Base-by-base conservation (phyloP, 2,329 filamentous ascomycete species). In the Akanthomyces lecanii region DNA sequence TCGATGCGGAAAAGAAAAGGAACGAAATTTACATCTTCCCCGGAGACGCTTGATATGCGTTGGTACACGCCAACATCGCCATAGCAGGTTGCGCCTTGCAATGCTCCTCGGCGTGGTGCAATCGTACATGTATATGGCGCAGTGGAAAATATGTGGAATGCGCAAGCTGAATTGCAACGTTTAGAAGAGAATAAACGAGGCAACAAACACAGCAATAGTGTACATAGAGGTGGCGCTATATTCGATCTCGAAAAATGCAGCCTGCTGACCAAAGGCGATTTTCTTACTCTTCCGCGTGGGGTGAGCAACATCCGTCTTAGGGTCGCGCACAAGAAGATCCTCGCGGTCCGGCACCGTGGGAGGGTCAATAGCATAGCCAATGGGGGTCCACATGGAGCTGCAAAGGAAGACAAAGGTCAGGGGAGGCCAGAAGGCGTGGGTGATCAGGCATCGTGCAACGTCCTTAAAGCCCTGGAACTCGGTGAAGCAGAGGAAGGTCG, bases 361-460 rank as follows among this genome's bases (percentile, higher is more conserved):
- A 0, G 86, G 86, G 66, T 82, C 82, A 61, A 88, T 81, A 28
- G 84, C 83, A 69, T 89, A 89, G 1, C 77, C 76, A 52, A 89
- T 77, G 0, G 86, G 86, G 0, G 79, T 84, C 82, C 83, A 86
- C 30, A 84, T 74, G 1, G 82, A 82, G 57, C 76, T 80, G 75
- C 79, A 80, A 54, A 82, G 78, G 69, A 83, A 82, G 50, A 85
- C 68, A 73, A 84, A 86, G 0, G 83, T 81, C 50, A 86, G 68
- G 0, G 85, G 85, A 6, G 84, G 84, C 85, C 85, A 88, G 73
- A 82, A 83, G 14, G 83, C 83, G 69, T 87, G 84, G 0, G 84
- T 86, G 47, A 88, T 70, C 4, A 88, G 74, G 66, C 79, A 80
- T 54, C 82, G 69, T 18, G 85, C 74, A n/a, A 79, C 72, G 11